A percentile compares a stretch with the other conserved stretches of the same genome.
Conservation (phyloP, 192 early-diverging fungal genomes). For the Entrophospora sp. region DNA sequence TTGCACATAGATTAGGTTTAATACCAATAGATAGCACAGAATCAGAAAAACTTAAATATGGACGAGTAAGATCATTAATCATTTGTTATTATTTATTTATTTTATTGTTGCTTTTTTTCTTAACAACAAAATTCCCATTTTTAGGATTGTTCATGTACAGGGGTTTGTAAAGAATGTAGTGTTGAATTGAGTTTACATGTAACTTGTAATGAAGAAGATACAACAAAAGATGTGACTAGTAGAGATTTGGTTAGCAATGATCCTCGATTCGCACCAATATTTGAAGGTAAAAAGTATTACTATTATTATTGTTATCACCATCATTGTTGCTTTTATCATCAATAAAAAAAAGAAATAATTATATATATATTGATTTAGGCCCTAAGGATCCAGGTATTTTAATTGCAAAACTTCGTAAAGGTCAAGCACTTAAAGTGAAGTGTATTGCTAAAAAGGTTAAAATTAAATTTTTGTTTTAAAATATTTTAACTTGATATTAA, state of each 20-base stretch:
- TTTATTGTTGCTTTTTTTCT: neutral
- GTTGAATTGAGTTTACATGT: conserved; percentile 82
- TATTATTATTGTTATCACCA: neutral
- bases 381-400: conserved; percentile 68
- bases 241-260: conserved; percentile 70
- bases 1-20: conserved; percentile 91
- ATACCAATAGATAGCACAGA: conserved; percentile 79
- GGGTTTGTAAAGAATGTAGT: conserved; percentile 85
- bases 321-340: neutral
- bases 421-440: conserved; percentile 83
- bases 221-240: conserved; percentile 75
- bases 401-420: conserved; percentile 81
- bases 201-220: conserved; percentile 67
- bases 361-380: conserved; percentile 10
- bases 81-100: neutral
- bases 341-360: conserved; percentile 21
- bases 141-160: conserved; percentile 63
- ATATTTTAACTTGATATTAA: too few species aligned
- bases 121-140: neutral
- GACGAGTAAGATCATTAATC: conserved; percentile 36
- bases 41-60: conserved; percentile 74
- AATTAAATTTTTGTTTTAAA: neutral
- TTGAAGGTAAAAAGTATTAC: conserved; percentile 33
- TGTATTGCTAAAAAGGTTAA: conserved; percentile 85
- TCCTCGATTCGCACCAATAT: conserved; percentile 58